Conservation (phyloP, 2,329 filamentous ascomycete species). For the Ophiostoma fasciatum region DNA sequence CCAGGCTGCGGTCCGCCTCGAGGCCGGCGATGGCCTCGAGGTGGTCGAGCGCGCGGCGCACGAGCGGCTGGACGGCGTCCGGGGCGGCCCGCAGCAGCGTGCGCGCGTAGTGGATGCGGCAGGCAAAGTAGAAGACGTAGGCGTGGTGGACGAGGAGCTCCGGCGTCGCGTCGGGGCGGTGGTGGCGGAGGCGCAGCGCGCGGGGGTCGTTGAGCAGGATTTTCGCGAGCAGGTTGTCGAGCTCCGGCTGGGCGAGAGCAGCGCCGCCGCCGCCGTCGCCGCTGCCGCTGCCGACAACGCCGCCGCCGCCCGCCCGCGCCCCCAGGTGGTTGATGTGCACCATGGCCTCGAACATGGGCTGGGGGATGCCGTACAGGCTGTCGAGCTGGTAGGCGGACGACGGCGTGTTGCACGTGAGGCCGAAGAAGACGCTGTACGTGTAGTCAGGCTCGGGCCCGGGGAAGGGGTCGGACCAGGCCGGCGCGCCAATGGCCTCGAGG, state of each 20-base stretch:
- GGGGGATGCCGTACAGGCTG: constrained; percentile 1
- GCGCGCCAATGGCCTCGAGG: background rate
- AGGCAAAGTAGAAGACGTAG: constrained; percentile 3
- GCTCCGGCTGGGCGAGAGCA: background rate
- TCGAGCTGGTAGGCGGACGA: constrained; percentile 1
- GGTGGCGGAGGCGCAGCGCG: background rate
- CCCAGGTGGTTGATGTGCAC: constrained; percentile 3
- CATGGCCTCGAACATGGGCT: constrained; percentile 4
- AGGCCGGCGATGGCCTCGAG: background rate
- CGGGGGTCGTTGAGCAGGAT: constrained; percentile 4
- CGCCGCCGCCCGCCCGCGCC: too few species aligned
- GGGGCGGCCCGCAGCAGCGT: background rate
- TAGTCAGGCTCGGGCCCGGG: background rate
- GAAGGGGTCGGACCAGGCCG: too few species aligned
- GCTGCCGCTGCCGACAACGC: too few species aligned
- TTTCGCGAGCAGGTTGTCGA: constrained; percentile 2
- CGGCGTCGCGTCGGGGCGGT: background rate
- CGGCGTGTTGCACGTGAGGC: background rate
- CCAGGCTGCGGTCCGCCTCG: background rate
- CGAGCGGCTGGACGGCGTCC: background rate
- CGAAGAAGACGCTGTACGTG: constrained; percentile 1
- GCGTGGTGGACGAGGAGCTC: constrained; percentile 3
- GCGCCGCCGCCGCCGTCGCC: too few species aligned
- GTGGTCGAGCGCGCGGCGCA: background rate
- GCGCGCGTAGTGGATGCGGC: constrained; percentile 5